Base-by-base conservation (phyloP, 805 yeast genomes). In the Saccharomyces kudriavzevii region DNA sequence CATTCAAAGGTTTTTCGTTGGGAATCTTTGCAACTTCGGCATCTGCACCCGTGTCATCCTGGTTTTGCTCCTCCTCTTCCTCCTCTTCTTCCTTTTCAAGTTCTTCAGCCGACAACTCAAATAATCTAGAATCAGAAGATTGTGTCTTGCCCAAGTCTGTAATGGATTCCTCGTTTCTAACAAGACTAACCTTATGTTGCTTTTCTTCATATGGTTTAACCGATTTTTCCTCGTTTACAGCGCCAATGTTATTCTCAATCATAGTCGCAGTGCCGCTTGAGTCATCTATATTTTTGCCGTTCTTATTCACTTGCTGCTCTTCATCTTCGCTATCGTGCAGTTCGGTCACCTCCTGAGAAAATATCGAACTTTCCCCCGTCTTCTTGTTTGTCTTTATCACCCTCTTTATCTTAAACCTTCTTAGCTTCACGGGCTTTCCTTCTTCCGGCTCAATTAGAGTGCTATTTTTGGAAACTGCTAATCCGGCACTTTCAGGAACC, bases 281-380 rank as follows among this genome's bases (percentile, higher is more conserved):
- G 48, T 13, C 43, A 35, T 35, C 43, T 17, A 17, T 24, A 35
- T 35, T 35, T 13, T 35, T 35, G 43, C 24, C 22, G 10, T 17
- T 35, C 17, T 35, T 35, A 24, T 9, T 10, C 22, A 20, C 24
- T 24, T 35, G 24, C 22, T 35, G 43, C 10, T 22, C 24, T 35
- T 35, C 43, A 17, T 17, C 40, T 28, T 28, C 17, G 45, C 48
- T 43, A 9, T 26, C 26, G 54, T 14, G 11, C 14, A 57, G 51
- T 45, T 58, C 60, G 8, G 62, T 54, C 22, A 67, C 67, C 47
- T 63, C 68, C 49, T 67, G 64, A 40, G 70, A 68, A 6, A 74
- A 60, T 50, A 71, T 68, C 50, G 63, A 65, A 48, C 69, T 71
- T 58, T 74, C 77, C 40, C 77, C 77, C 4, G 77, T 74, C 40